phyloP scores from a whole-genome alignment of 208 protist genomes.

The Trypanosoma platydactyli region DNA sequence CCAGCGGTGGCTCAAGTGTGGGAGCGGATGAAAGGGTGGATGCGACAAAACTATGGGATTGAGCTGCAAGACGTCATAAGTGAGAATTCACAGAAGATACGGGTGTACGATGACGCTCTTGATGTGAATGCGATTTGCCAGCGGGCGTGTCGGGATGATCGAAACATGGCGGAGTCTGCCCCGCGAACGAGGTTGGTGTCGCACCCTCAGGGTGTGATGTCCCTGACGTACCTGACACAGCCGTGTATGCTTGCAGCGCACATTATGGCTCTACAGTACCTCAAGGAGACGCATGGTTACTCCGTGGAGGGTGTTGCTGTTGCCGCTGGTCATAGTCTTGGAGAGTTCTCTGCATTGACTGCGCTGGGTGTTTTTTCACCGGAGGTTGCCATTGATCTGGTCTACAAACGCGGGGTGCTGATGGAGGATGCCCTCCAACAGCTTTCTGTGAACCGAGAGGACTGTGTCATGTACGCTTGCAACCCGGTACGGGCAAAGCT shows the following conservation, averaged over 20 bases:
- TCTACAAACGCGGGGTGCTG: conserved; percentile 73
- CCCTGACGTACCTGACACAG: conserved; percentile 79
- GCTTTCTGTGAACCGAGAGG: conserved; percentile 27
- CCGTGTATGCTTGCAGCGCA: conserved; percentile 80
- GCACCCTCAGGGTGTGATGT: conserved; percentile 69
- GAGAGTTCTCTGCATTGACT: conserved; percentile 79
- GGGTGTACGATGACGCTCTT: conserved; percentile 48
- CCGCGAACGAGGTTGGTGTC: conserved; percentile 35
- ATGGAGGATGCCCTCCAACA: conserved; percentile 75
- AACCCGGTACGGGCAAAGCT: conserved; percentile 69
- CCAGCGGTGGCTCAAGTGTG: conserved; percentile 48
- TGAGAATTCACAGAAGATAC: conserved; percentile 67
- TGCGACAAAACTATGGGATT: conserved; percentile 74
- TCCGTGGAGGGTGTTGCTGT: conserved; percentile 29
- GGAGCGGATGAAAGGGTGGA: conserved; percentile 69
- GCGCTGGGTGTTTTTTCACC: conserved; percentile 74
- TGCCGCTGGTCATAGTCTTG: conserved; percentile 86
- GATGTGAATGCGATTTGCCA: conserved; percentile 43
- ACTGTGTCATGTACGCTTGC: conserved; percentile 81
- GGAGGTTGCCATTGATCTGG: conserved; percentile 68
- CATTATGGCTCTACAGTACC: conserved; percentile 35
- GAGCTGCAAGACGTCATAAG: conserved; percentile 69
- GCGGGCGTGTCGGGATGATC: conserved; percentile 35
- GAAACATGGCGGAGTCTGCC: conserved; percentile 57
- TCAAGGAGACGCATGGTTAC: conserved; percentile 19